These are phyloP conservation scores for Xylaria nigripes DNA, from an alignment of 495 filamentous ascomycete genomes.

Conservation along the genomic window DNA sequence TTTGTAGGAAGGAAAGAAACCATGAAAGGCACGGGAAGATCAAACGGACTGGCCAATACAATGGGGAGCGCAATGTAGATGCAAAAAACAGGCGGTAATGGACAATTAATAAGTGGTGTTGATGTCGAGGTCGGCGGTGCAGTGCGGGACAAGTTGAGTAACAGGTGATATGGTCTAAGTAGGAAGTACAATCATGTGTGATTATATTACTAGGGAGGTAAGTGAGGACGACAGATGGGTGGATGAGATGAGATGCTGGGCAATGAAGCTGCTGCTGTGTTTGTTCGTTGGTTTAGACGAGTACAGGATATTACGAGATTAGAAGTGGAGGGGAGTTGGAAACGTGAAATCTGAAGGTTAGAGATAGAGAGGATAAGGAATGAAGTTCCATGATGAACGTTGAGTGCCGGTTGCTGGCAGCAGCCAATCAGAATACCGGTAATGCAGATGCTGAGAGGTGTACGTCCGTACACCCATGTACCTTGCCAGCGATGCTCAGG, in stretches of 20 bases:
- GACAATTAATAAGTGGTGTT: constrained; percentile 1
- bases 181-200: not conserved
- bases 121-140: not conserved
- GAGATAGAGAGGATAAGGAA: not conserved
- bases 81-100: not conserved
- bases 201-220: not conserved
- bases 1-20: not conserved
- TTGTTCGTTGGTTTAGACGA: not conserved
- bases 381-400: not conserved
- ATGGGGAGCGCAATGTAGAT: not conserved
- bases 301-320: not conserved
- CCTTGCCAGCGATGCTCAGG: no score
- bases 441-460: not conserved
- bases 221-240: not conserved
- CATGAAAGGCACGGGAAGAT: not conserved
- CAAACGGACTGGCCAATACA: not conserved
- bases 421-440: not conserved
- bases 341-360: not conserved
- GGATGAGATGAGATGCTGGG: not conserved
- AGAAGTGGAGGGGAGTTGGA: not conserved
- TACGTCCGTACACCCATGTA: no score
- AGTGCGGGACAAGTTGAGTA: not conserved
- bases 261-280: not conserved
- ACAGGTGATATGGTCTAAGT: not conserved
- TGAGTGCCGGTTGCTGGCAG: not conserved